phyloP scores from a whole-genome alignment of 2,329 filamentous ascomycete genomes.

The Paraphoma sp. region DNA sequence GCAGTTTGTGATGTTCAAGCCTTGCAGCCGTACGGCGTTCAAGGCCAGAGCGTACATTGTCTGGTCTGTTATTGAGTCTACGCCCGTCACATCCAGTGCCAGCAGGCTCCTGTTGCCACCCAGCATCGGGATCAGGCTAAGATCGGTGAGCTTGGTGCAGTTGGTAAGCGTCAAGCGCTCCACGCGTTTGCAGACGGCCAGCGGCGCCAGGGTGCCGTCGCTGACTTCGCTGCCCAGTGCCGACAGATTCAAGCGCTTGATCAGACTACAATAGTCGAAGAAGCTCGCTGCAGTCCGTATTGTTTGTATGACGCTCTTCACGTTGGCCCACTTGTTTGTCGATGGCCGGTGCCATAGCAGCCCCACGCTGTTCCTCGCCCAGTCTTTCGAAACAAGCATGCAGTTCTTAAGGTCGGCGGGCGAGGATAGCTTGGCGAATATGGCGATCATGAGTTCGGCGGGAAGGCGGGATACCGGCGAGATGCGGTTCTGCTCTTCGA shows the following conservation, averaged over 20 bases:
- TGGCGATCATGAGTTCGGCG: constrained; percentile 91
- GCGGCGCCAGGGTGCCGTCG: constrained; percentile 85
- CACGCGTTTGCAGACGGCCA: constrained; percentile 85
- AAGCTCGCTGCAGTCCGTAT: constrained; percentile 75
- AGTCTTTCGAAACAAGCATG: constrained; percentile 93
- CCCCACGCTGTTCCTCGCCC: constrained; percentile 91
- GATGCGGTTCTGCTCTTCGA: constrained; percentile 70
- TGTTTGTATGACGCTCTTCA: constrained; percentile 80
- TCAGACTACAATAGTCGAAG: constrained; percentile 88
- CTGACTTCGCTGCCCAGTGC: constrained; percentile 77
- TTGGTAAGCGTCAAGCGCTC: constrained; percentile 93
- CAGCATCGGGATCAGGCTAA: constrained; percentile 80
- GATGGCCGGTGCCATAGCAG: constrained; percentile 93
- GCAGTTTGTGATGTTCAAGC: constrained; percentile 90
- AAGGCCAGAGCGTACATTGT: constrained; percentile 80
- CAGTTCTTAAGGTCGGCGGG: constrained; percentile 81
- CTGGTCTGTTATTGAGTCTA: constrained; percentile 79
- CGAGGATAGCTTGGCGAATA: constrained; percentile 83
- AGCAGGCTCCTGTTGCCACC: constrained; percentile 80
- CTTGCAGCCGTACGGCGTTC: constrained; percentile 85
- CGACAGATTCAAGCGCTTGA: constrained; percentile 90
- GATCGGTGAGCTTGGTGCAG: constrained; percentile 84
- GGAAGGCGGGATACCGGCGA: constrained; percentile 86
- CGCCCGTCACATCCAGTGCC: constrained; percentile 86
- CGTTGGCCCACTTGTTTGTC: constrained; percentile 84